Base-by-base conservation (phyloP, 805 yeast species). In the Wickerhamomyces chaumierensis region DNA sequence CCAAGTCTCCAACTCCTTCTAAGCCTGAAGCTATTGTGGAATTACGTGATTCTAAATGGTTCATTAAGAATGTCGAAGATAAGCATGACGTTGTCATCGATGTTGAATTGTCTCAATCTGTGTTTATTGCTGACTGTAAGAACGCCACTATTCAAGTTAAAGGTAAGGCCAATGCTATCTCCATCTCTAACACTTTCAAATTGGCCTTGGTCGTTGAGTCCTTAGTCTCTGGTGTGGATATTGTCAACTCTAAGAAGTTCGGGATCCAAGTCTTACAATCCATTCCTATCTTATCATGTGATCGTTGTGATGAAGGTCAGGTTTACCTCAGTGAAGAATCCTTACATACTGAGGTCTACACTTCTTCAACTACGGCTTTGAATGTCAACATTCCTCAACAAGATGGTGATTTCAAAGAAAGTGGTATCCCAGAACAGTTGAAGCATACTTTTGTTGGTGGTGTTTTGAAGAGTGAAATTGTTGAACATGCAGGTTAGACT, bases 381-480 rank as follows among this genome's bases (percentile, higher is more conserved):
- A 92, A 92, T 58, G 68, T 92, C 48, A 85, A 88, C 53, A 69
- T 85, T 34, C 95, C 95, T 20, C 71, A 71, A 35, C 73, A 69
- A 18, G 85, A 76, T 31, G 81, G 66, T 35, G 95, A 90, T 57
- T 78, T 72, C 60, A 73, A 68, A 39, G 99, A 92, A 60, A 63
- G 76, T 39, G 78, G 95, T 8, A 73, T 83, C 33, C 96, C 97
- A 8, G 99, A 92, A 62, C 98, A 92, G 65, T 71, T 92, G 60
- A 74, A 75, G 54, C 95, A 86, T 61, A 66, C 73, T 15, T 65
- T 84, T 44, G 58, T 62, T 34, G 53, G 57, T 39, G 92, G 90
- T 21, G 71, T 73, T 52, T 60, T 88, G 43, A 66, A 69, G 27
- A 75, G 84, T 48, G 68, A 72, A 34, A 80, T 87, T 46, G 94